Conservation (phyloP, 495 filamentous ascomycete species). For the Xylaria nigripes region DNA sequence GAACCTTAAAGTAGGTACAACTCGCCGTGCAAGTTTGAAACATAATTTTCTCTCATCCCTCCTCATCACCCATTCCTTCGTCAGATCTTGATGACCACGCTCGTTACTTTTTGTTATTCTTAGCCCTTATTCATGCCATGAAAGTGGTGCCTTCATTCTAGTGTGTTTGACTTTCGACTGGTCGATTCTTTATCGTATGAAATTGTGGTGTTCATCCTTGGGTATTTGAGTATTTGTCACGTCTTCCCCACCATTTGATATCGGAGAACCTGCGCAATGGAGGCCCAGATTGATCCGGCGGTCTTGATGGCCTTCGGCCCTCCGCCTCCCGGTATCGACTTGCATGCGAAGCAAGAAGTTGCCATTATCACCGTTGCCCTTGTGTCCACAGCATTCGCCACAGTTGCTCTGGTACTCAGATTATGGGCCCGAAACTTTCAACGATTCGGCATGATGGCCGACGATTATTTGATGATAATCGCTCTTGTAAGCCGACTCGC, state of each 20-base stretch:
- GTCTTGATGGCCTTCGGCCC: conserved; percentile 21
- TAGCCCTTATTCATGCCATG: background rate
- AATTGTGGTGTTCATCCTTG: no score
- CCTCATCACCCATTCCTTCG: no score
- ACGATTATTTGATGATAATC: conserved; percentile 31
- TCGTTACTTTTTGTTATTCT: no score
- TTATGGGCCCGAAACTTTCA: conserved; percentile 24
- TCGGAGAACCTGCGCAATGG: background rate
- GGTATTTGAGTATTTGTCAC: conserved; percentile 5
- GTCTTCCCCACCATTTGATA: background rate
- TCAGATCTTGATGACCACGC: no score
- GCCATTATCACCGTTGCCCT: conserved; percentile 18
- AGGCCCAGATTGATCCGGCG: conserved; percentile 7
- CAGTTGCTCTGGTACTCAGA: conserved; percentile 26
- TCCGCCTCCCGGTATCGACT: conserved; percentile 17
- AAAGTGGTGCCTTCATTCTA: background rate
- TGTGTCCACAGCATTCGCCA: conserved; percentile 20
- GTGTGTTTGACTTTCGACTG: background rate
- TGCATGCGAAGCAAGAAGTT: conserved; percentile 22
- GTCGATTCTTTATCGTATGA: conserved; percentile 10
- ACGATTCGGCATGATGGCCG: conserved; percentile 22
- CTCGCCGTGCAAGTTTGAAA: no score
- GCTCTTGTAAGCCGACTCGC: conserved; percentile 21
- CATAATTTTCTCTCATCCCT: no score
- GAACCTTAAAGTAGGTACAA: no score